Percentiles rank a stretch among this genome's conserved stretches.
phyloP scores from a whole-genome alignment of 768 basidiomycete genomes.

The Porphyrellus cyaneotinctus region DNA sequence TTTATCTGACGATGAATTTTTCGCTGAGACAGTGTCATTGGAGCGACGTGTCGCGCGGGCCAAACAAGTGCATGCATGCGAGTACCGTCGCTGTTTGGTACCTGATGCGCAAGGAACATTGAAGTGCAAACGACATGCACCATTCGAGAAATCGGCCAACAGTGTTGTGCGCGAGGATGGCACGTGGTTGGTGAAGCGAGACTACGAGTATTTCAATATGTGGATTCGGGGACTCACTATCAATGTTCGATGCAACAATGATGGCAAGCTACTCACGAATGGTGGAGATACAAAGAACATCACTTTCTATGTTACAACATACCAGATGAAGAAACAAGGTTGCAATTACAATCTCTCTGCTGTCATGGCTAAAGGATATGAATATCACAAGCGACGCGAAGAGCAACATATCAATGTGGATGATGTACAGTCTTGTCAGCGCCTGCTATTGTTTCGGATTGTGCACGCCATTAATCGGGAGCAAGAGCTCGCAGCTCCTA shows the following conservation, averaged over 20 bases:
- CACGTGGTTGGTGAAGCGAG: neutral
- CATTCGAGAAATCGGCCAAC: neutral
- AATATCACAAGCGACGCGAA: slow-evolving; percentile 29
- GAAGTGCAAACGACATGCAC: neutral
- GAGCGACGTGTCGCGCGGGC: neutral
- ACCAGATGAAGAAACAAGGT: slow-evolving; percentile 34
- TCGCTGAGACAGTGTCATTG: too few species aligned
- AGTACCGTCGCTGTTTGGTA: neutral
- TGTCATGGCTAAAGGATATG: slow-evolving; percentile 29
- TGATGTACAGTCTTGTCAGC: slow-evolving; percentile 23
- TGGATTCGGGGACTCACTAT: slow-evolving; percentile 28
- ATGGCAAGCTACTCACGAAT: slow-evolving; percentile 39
- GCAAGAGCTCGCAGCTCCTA: slow-evolving; percentile 37
- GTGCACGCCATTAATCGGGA: slow-evolving; percentile 33
- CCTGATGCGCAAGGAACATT: neutral
- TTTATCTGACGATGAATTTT: too few species aligned
- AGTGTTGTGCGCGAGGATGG: neutral
- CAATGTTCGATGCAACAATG: slow-evolving; percentile 36
- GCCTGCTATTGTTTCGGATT: slow-evolving; percentile 30
- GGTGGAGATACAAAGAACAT: slow-evolving; percentile 31
- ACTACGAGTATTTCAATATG: neutral
- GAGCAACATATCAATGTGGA: slow-evolving; percentile 10
- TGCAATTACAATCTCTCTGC: slow-evolving; percentile 32
- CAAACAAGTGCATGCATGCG: neutral
- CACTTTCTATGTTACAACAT: slow-evolving; percentile 33